Base-by-base conservation (phyloP, 768 basidiomycete genomes). In the Lactarius sp. region DNA sequence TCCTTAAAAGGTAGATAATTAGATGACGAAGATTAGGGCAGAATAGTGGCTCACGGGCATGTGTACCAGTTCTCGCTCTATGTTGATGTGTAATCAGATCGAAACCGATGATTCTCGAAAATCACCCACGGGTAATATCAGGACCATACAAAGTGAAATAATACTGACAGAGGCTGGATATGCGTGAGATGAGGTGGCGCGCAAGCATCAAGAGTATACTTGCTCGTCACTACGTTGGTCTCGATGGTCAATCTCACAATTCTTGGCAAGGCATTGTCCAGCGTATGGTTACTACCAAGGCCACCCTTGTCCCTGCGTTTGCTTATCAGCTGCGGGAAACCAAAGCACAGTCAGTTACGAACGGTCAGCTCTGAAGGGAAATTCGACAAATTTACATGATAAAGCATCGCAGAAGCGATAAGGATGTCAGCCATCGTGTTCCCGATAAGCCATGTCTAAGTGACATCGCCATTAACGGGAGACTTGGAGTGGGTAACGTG, bases 201-300 rank as follows among this genome's bases (percentile, higher is more conserved):
- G 9, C n/a, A 27, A 33, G 18, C 8, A 34, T 39, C 27, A 37
- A 59, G 27, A 20, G n/a, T 27, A 16, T 16, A 53, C 56, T 37
- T 27, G 52, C 67, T 44, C 59, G 68, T 27, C 66, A 71, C 60
- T 2, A 62, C 14, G 52, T 71, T 72, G 1, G 70, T 71, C 58
- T 72, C 71, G 27, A 72, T 50, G 12, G 68, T 69, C 52, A 72
- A n/a, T 14, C 68, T 69, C 4, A 72, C 66, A 2, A 72, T 53
- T 2, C 66, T 60, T 3, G 59, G 22, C 1, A 72, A 42, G 22
- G 64, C 27, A 33, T 67, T 34, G 22, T 20, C n/a, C 1, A 72
- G 37, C n/a, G 64, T 20, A 33, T 67, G 36, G 22, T 20, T 16
- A 22, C 20, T 14, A 31, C 37, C 31, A 16, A 16, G 6, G 18